Conservation (phyloP, 1,139 yeast genomes). For the Meyerozyma elateridarum region DNA sequence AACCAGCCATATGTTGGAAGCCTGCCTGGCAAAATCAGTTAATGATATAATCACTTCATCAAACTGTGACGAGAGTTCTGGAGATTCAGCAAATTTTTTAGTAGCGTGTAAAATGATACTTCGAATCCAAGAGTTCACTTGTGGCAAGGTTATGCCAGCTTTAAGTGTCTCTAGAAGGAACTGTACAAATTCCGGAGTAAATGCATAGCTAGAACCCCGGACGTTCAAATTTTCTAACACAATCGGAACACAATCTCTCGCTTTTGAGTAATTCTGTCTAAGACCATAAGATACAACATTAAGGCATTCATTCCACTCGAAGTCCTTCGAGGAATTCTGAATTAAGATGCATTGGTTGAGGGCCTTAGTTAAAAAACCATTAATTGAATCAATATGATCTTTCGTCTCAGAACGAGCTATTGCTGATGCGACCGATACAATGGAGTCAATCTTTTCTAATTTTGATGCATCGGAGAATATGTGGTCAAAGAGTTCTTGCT, state of each 20-base stretch:
- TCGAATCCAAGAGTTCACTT: slow-evolving; percentile 33
- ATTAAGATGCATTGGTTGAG: not conserved
- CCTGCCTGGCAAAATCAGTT: slow-evolving; percentile 10
- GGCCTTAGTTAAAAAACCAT: no score
- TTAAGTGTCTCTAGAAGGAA: not conserved
- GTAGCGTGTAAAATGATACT: slow-evolving; percentile 58
- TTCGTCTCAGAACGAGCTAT: no score
- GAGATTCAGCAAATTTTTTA: slow-evolving; percentile 54
- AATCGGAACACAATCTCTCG: not conserved
- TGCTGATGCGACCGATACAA: no score
- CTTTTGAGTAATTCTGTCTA: not conserved
- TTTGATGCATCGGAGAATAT: no score
- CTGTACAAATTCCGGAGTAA: not conserved
- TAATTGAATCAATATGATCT: no score
- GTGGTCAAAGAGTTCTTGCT: no score
- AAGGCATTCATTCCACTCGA: slow-evolving; percentile 1
- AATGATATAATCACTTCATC: slow-evolving; percentile 19
- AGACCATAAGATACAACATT: not conserved
- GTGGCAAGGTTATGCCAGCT: not conserved
- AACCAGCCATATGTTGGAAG: slow-evolving; percentile 33
- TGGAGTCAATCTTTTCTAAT: no score
- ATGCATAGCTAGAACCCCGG: slow-evolving; percentile 1
- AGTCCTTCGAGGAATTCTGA: not conserved
- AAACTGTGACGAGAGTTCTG: slow-evolving; percentile 30
- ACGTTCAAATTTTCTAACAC: not conserved